Evolutionary conservation across 176 grass and related monocot species (phyloP).

Genomic region (Cymbopogon citratus): DNA sequence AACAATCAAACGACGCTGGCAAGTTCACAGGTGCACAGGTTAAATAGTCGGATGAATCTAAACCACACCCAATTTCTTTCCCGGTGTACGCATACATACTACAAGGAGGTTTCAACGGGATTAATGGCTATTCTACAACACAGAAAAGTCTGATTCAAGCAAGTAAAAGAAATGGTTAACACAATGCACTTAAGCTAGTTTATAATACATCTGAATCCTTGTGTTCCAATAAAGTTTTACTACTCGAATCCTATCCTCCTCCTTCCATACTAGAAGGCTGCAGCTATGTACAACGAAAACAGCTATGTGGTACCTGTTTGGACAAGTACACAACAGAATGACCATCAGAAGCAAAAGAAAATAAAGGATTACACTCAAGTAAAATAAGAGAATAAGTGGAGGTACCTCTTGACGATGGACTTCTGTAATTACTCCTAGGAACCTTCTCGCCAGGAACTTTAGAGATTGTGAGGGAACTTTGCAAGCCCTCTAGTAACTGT

Average conservation of each 20-base stretch:
- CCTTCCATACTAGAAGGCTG: constrained; percentile 49
- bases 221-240: constrained; percentile 32
- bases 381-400: not conserved
- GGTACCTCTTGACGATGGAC: constrained; percentile 66
- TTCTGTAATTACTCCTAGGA: constrained; percentile 45
- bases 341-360: not conserved
- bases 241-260: constrained; percentile 49
- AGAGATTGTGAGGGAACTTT: constrained; percentile 81
- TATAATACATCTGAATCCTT: constrained; percentile 66
- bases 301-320: constrained; percentile 36
- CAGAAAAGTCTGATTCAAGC: not conserved
- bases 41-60: not conserved
- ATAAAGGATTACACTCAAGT: not conserved
- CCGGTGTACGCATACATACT: constrained; percentile 23
- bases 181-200: constrained; percentile 47
- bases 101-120: constrained; percentile 4
- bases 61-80: constrained; percentile 9
- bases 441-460: constrained; percentile 77
- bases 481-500: constrained; percentile 89
- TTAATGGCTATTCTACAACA: constrained; percentile 44
- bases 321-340: not conserved
- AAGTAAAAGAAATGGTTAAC: not conserved
- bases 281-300: constrained; percentile 61
- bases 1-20: not conserved
- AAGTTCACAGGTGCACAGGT: not conserved